A percentile compares a stretch with the other conserved stretches of the same genome.
Conservation (phyloP, 352 stramenopile genomes). For the Phytophthora quininea region DNA sequence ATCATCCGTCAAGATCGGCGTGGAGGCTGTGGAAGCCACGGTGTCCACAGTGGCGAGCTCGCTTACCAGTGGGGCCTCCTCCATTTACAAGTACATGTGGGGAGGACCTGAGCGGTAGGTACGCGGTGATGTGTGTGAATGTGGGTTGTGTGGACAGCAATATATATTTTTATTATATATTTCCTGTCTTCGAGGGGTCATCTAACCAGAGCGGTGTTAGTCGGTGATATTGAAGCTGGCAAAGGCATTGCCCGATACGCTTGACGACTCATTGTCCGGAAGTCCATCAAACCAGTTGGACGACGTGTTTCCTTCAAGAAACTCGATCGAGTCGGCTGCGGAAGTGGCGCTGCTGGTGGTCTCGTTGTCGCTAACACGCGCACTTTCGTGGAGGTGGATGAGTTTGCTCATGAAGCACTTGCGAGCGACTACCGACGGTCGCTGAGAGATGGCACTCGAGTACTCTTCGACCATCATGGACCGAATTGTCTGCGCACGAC, state of each 20-base stretch:
- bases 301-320: not conserved
- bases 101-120: slow-evolving; percentile 37
- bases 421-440: not conserved
- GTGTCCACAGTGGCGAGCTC: slow-evolving; percentile 84
- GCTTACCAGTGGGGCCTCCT: slow-evolving; percentile 74
- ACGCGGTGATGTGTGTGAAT: slow-evolving; percentile 13
- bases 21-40: slow-evolving; percentile 71
- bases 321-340: not conserved
- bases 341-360: not conserved
- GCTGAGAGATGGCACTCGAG: not conserved
- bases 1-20: slow-evolving; percentile 83
- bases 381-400: not conserved
- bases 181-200: not conserved
- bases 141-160: slow-evolving; percentile 15
- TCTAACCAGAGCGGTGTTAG: too few relatives aligned
- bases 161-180: slow-evolving; percentile 21
- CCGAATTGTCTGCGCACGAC: not conserved
- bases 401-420: not conserved
- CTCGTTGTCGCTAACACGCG: not conserved
- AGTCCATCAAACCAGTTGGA: slow-evolving; percentile 11
- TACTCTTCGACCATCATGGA: not conserved
- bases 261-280: not conserved
- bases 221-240: not conserved
- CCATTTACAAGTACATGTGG: slow-evolving; percentile 89
- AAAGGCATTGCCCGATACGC: not conserved